These are phyloP conservation scores for Berberis vulgaris DNA, from an alignment of 164 flowering plant species.

Conservation along the genomic window DNA sequence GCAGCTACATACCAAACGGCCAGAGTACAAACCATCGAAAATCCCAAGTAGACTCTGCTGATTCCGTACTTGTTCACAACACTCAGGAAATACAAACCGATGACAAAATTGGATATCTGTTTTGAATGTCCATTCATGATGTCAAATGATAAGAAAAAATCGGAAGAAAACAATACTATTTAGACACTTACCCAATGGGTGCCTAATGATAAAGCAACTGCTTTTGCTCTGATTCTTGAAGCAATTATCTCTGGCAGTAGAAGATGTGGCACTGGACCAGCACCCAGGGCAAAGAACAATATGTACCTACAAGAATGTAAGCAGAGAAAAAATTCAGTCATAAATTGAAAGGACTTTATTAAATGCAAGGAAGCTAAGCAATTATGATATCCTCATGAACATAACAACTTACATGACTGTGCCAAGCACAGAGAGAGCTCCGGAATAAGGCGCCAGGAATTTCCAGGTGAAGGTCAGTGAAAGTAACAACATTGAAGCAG, in stretches of 20 bases:
- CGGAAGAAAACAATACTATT: not conserved
- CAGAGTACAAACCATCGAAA: conserved; percentile 54
- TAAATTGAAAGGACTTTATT: no score
- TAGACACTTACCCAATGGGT: conserved; percentile 85
- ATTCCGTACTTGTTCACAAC: conserved; percentile 86
- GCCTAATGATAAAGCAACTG: conserved; percentile 86
- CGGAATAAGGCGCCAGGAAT: conserved; percentile 76
- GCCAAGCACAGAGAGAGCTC: conserved; percentile 81
- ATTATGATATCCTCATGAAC: no score
- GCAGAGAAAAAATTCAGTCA: not conserved
- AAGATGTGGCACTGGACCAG: conserved; percentile 99
- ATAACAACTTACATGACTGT: conserved; percentile 54
- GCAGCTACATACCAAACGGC: conserved; percentile 76
- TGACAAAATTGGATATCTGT: conserved; percentile 86
- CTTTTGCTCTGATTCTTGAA: conserved; percentile 95
- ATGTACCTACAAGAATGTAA: conserved; percentile 59
- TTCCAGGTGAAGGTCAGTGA: conserved; percentile 85
- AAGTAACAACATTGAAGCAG: conserved; percentile 89
- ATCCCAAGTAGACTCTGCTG: conserved; percentile 80
- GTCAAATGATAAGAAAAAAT: not conserved
- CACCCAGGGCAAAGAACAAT: conserved; percentile 92
- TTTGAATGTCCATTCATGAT: no score
- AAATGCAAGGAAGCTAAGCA: no score
- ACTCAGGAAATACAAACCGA: conserved; percentile 89
- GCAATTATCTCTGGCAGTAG: conserved; percentile 96